Evolutionary conservation across 2,329 filamentous ascomycete species (phyloP).

Genomic region (Paraphoma chrysanthemicola): DNA sequence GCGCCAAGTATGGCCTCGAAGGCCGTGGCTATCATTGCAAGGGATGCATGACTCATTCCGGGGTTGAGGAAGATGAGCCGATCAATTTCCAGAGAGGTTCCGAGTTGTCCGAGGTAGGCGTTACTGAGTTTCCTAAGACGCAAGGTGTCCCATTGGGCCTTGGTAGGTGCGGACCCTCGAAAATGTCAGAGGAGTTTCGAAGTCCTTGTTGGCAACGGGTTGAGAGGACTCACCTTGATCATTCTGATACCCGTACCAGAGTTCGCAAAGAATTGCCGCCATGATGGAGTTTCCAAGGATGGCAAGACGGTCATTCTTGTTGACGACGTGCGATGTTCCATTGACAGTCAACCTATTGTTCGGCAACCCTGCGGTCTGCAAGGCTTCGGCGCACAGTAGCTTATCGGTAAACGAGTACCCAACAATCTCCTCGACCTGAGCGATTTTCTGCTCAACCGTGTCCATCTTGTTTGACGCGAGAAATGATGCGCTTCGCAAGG

Average conservation of each 20-base stretch:
- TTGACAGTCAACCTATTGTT: background rate
- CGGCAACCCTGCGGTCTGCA: slow-evolving; percentile 16
- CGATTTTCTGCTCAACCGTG: slow-evolving; percentile 2
- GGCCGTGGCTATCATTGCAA: slow-evolving; percentile 33
- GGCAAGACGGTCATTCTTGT: slow-evolving; percentile 17
- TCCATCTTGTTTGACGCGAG: background rate
- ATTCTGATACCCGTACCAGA: slow-evolving; percentile 15
- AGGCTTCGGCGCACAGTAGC: slow-evolving; percentile 12
- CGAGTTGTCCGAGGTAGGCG: slow-evolving; percentile 1
- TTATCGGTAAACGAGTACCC: slow-evolving; percentile 15
- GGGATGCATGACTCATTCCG: slow-evolving; percentile 2
- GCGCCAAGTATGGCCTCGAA: slow-evolving; percentile 48
- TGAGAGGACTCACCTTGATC: background rate
- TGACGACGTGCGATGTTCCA: background rate
- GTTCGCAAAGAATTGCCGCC: slow-evolving; percentile 7
- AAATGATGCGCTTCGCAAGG: too few species aligned
- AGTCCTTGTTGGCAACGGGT: background rate
- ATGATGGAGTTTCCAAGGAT: slow-evolving; percentile 16
- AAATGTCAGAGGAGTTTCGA: background rate
- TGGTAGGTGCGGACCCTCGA: background rate
- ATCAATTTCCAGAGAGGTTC: slow-evolving; percentile 2
- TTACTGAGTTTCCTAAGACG: slow-evolving; percentile 7
- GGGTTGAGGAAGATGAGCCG: slow-evolving; percentile 6
- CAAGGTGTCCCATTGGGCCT: slow-evolving; percentile 8
- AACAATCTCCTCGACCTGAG: slow-evolving; percentile 10